Conservation (phyloP, 768 basidiomycete genomes). For the Lactarius trivialis region DNA sequence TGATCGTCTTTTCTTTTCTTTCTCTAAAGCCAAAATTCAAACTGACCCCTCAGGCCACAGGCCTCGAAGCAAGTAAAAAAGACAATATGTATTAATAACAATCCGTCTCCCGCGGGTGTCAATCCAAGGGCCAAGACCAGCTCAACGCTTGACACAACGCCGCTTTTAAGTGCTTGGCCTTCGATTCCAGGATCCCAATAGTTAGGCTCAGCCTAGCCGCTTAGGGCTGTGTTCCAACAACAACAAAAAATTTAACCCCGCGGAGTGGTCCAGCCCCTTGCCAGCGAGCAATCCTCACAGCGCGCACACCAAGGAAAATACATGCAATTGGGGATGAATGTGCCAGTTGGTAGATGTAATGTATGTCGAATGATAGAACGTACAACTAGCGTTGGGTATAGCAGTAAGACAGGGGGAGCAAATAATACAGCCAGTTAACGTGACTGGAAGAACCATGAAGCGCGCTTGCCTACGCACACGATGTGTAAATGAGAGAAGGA, state of each 20-base stretch:
- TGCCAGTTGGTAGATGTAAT: constrained; percentile 28
- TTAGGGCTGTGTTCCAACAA: constrained; percentile 4
- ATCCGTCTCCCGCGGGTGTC: constrained; percentile 8
- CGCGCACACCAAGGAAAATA: constrained; percentile 8
- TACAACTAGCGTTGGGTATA: constrained; percentile 29
- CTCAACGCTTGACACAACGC: background rate
- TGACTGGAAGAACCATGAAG: constrained; percentile 91
- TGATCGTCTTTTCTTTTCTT: background rate
- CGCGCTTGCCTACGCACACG: constrained; percentile 48
- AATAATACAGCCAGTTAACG: constrained; percentile 38
- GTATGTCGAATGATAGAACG: constrained; percentile 27
- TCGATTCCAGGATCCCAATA: constrained; percentile 4
- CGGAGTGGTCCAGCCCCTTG: constrained; percentile 5
- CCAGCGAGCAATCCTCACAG: background rate
- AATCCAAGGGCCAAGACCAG: background rate
- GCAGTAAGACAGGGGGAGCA: constrained; percentile 26
- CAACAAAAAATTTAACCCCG: constrained; percentile 15
- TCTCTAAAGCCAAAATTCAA: background rate
- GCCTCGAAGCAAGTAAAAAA: background rate
- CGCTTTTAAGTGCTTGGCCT: constrained; percentile 15
- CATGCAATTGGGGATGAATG: constrained; percentile 25
- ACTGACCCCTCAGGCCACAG: background rate
- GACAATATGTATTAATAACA: background rate
- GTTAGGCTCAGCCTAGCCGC: constrained; percentile 17
- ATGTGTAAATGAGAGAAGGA: constrained; percentile 14